Evolutionary conservation across 1,284 basidiomycete species (phyloP), one percentile per base, ranked within the genome.

Genomic region (Naganishia cerealis): DNA sequence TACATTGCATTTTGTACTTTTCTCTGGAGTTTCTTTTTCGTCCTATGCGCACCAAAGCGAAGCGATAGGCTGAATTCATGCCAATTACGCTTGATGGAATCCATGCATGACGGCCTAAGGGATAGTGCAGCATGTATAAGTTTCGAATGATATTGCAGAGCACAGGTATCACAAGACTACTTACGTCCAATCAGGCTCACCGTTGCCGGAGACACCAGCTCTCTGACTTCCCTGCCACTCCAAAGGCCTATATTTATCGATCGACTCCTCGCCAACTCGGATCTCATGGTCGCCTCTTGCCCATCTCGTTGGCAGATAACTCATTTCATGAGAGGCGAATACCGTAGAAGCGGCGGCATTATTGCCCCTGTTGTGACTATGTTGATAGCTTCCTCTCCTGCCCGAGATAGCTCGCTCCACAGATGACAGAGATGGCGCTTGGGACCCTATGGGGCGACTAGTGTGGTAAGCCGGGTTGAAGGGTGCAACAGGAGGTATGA

Each of bases 21-120:
- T 53, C 80, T 71, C 57, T 76, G 70, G 42, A 82, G 55, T 75
- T 79, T 81, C 75, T 81, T 81, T 73, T 79, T 80, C 8, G 81
- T 75, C 46, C 79, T 71, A 70, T 80, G 80, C 66, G 79, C 66
- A 66, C 74, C 73, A 65, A 81, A 81, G 29, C 79, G 72, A 21
- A 79, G 75, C 50, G 75, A 76, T 2, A 78, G 77, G 18, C 71
- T 67, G 36, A 81, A 68, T 61, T 80, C 79, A 56, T 79, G 78
- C 71, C 78, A 74, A 50, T 78, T 77, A 40, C 79, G 73, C 71
- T 81, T 81, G 66, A 82, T 63, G 42, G 73, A 67, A 50, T 82
- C 81, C 68, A 76, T 78, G 10, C 72, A 70, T 9, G 70, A 70
- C 3, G 79, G 78, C 33, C 78, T 79, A 65, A 12, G 29, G 29